Conservation (phyloP, 1,284 basidiomycete genomes). For the Malassezia obtusa region DNA sequence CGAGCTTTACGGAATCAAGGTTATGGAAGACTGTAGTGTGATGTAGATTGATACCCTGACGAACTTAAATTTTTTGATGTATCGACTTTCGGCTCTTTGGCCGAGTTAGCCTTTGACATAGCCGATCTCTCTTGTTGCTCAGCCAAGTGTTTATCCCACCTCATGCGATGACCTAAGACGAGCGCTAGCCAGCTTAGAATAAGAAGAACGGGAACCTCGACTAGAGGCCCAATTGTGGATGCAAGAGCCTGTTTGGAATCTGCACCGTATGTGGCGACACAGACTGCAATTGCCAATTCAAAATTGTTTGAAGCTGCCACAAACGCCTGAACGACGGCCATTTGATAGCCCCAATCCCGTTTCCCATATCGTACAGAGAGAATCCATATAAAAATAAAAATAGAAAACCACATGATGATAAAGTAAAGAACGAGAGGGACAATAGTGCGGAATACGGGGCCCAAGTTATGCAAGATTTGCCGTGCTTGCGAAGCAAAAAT, state of each 20-base stretch:
- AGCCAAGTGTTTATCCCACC: slow-evolving; percentile 16
- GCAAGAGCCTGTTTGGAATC: slow-evolving; percentile 27
- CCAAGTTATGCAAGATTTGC: slow-evolving; percentile 34
- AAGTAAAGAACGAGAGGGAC: slow-evolving; percentile 69
- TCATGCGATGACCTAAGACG: slow-evolving; percentile 50
- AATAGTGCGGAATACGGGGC: slow-evolving; percentile 49
- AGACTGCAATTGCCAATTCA: slow-evolving; percentile 67
- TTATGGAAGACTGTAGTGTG: slow-evolving; percentile 33
- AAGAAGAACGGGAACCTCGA: slow-evolving; percentile 60
- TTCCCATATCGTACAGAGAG: slow-evolving; percentile 28
- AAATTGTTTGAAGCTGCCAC: slow-evolving; percentile 54
- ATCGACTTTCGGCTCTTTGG: neutral
- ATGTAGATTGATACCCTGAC: slow-evolving; percentile 17
- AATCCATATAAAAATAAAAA: slow-evolving; percentile 55
- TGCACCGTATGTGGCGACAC: slow-evolving; percentile 60
- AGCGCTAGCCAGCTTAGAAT: slow-evolving; percentile 63
- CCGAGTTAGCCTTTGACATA: no score
- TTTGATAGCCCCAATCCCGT: slow-evolving; percentile 43
- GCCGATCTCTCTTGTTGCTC: neutral
- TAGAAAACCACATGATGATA: slow-evolving; percentile 62
- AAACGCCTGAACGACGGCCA: slow-evolving; percentile 51
- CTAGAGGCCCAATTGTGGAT: slow-evolving; percentile 34
- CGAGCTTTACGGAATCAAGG: slow-evolving; percentile 47
- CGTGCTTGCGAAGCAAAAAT: slow-evolving; percentile 62
- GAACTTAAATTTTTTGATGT: neutral